Base-by-base conservation (phyloP, 495 filamentous ascomycete genomes). In the Hyphodiscus hymeniophilus region DNA sequence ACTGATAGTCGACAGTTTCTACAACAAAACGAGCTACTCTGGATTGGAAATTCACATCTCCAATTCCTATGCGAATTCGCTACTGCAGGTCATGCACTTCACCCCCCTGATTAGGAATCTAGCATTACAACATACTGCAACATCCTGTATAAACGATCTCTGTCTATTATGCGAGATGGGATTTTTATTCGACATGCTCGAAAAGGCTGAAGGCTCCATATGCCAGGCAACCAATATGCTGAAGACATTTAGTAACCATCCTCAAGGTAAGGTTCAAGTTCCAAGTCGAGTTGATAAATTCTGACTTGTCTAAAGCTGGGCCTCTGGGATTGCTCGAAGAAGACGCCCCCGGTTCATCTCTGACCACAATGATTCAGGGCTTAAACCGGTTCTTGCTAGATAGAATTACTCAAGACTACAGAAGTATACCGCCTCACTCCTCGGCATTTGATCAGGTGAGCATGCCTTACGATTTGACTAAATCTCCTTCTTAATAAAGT, bases 191-290 rank as follows among this genome's bases (percentile, higher is more conserved):
- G 92, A 99, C 59, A 99, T 99, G 92, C 72, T 99, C 26, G 86
- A 96, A 55, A 97, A 95, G 59, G 91, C 91, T 6, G 81, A 82
- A 55, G 92, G 90, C 1, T 81, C 87, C 46, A 92, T 89, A 51
- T 97, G 94, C 56, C 92, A 96, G 56, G 92, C 92, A n/a, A 95
- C 91, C 0, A 99, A 99, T 60, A 79, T 99, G 54, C 67, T 96
- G 30, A 92, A 88, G 65, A 84, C 89, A 0, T 82, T 97, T 54
- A 85, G 85, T 59, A 82, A 77, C 54, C 80, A 83, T 43, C 78
- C 84, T 1, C 80, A 87, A 63, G 79, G 80, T 80, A 55, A 12
- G 4, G 21, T n/a, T 42, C 3, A 5, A 48, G 13, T 7, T 2
- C 18, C 10, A 18, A 45, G 18, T 30, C 55, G 42, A 56, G 56